phyloP scores from a whole-genome alignment of 2,329 filamentous ascomycete species.

The Cladosporium oxysporum region DNA sequence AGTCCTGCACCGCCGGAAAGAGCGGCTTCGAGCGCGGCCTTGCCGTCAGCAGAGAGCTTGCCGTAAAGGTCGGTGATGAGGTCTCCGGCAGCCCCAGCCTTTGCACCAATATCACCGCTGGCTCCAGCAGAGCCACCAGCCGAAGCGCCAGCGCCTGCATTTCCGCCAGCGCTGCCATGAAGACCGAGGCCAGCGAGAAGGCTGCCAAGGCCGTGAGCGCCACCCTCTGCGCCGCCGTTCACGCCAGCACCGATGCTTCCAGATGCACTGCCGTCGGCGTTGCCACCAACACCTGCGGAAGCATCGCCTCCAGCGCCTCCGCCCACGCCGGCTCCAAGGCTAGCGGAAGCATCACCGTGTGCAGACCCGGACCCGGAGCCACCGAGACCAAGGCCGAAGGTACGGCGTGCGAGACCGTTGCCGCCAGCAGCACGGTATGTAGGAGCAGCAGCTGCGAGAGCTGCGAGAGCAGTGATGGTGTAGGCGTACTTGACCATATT shows the following conservation, averaged over 20 bases:
- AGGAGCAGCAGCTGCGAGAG: constrained; percentile 14
- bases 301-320: constrained; percentile 1
- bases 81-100: constrained; percentile 11
- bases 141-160: neutral
- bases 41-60: constrained; percentile 13
- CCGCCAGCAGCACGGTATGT: constrained; percentile 19
- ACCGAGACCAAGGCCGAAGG: constrained; percentile 2
- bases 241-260: constrained; percentile 1
- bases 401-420: constrained; percentile 10
- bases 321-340: neutral
- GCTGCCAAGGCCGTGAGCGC: neutral
- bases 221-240: neutral
- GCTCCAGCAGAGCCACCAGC: constrained; percentile 1
- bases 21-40: neutral
- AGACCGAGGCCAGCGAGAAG: constrained; percentile 15
- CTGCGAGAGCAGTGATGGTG: constrained; percentile 14
- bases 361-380: constrained; percentile 1
- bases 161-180: neutral
- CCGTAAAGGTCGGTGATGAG: constrained; percentile 8
- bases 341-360: neutral
- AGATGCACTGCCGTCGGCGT: neutral
- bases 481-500: constrained; percentile 19
- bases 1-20: neutral
- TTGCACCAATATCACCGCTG: constrained; percentile 2
- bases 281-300: constrained; percentile 1